phyloP scores from a whole-genome alignment of 1,139 yeast genomes.

The Lodderomyces pseudojiufengensis region DNA sequence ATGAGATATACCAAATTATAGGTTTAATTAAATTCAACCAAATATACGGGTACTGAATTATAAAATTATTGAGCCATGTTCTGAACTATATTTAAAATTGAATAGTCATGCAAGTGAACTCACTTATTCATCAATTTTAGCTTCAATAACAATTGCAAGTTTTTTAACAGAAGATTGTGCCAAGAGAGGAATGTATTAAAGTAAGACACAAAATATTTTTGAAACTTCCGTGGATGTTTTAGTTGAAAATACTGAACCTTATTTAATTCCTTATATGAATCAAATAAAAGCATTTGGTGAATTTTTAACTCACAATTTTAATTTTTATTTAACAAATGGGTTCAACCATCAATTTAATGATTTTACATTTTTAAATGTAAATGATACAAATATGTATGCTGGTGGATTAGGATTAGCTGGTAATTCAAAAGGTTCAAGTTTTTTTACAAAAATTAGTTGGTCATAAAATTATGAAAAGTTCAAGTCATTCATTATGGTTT shows the following conservation, averaged over 20 bases:
- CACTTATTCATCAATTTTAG: slow-evolving; percentile 13
- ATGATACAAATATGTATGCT: slow-evolving; percentile 19
- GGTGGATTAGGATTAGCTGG: slow-evolving; percentile 55
- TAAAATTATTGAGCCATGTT: slow-evolving; percentile 22
- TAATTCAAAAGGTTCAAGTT: slow-evolving; percentile 33
- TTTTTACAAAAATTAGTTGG: slow-evolving; percentile 35
- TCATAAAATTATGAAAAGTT: slow-evolving; percentile 34
- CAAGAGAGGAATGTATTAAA: slow-evolving; percentile 22
- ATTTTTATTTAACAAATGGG: slow-evolving; percentile 16
- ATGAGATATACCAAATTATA: slow-evolving; percentile 10
- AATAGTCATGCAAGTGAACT: background rate
- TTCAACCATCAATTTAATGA: slow-evolving; percentile 16
- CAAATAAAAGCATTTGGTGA: slow-evolving; percentile 26
- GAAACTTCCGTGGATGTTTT: slow-evolving; percentile 10
- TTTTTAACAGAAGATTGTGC: slow-evolving; percentile 28
- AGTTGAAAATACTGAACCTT: slow-evolving; percentile 17
- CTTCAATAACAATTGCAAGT: slow-evolving; percentile 17
- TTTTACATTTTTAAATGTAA: slow-evolving; percentile 29
- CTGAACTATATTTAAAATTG: background rate
- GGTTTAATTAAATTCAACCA: slow-evolving; percentile 30
- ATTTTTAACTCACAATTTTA: slow-evolving; percentile 22
- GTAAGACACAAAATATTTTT: slow-evolving; percentile 8
- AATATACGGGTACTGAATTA: slow-evolving; percentile 37
- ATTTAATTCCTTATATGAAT: slow-evolving; percentile 28
- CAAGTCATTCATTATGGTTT: slow-evolving; percentile 58